Evolutionary conservation across 305 asterid species (phyloP).

Genomic region (Solanum hybrid): DNA sequence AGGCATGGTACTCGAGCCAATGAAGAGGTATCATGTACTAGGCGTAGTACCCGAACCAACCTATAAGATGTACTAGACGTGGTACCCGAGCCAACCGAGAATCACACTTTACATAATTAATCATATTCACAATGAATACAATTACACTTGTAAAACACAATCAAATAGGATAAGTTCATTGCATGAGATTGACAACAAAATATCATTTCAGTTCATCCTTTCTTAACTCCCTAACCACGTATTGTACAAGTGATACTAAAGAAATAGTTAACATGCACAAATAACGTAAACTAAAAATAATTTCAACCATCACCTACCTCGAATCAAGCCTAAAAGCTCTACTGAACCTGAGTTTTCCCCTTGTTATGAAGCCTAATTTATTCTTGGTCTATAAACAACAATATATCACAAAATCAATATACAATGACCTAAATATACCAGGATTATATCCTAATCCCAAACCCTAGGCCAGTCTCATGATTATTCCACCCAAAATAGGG

Average conservation of each 20-base stretch:
- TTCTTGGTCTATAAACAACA: neutral
- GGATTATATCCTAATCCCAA: neutral
- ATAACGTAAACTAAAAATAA: neutral
- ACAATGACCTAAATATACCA: neutral
- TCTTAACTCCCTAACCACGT: neutral
- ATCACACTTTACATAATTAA: neutral
- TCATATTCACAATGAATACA: neutral
- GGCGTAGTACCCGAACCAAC: fast-evolving
- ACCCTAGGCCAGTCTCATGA: neutral
- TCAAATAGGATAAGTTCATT: neutral
- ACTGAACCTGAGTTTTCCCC: neutral
- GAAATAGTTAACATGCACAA: neutral
- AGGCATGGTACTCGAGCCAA: neutral
- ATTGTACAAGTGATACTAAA: neutral
- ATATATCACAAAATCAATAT: neutral
- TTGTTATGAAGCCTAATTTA: neutral
- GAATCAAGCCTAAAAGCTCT: neutral
- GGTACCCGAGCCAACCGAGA: neutral
- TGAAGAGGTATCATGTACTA: neutral
- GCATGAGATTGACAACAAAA: neutral
- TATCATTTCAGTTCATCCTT: neutral
- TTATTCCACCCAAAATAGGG: neutral
- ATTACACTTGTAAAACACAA: neutral
- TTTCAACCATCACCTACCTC: neutral
- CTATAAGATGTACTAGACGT: neutral